Conservation (phyloP, 2,329 filamentous ascomycete species). For the Teratosphaeria viscida region DNA sequence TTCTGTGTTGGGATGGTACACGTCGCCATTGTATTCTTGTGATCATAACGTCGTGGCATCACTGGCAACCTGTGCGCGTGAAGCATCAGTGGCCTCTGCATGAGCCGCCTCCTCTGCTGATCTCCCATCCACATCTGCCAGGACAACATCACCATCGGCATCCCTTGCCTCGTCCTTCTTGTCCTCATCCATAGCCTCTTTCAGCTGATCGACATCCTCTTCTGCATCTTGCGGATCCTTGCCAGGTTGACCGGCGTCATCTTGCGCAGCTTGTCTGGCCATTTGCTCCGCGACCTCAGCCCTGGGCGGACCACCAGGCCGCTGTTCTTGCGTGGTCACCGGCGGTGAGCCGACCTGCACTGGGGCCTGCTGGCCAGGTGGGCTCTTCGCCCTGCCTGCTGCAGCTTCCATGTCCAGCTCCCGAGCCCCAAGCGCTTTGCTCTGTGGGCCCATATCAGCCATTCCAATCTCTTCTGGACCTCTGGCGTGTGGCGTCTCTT, state of each 20-base stretch:
- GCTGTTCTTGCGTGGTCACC: background rate
- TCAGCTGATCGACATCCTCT: conserved; percentile 7
- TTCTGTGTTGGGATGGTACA: background rate
- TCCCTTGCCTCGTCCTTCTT: conserved; percentile 12
- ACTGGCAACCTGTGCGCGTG: background rate
- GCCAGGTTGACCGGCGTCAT: conserved; percentile 8
- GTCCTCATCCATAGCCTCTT: conserved; percentile 10
- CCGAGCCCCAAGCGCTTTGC: conserved; percentile 23
- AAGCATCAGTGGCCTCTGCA: conserved; percentile 1
- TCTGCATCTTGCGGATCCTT: conserved; percentile 10
- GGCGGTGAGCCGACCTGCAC: background rate
- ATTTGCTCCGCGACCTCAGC: conserved; percentile 10
- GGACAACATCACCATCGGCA: conserved; percentile 20
- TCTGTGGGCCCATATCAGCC: conserved; percentile 73
- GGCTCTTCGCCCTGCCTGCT: conserved; percentile 25
- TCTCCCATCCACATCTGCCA: conserved; percentile 20
- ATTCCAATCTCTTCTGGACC: conserved; percentile 79
- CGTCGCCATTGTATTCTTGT: background rate
- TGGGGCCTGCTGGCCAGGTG: conserved; percentile 5
- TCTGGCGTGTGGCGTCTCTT: conserved; percentile 63
- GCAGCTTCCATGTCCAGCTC: conserved; percentile 32
- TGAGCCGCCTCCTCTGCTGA: conserved; percentile 3
- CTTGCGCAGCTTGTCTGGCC: conserved; percentile 4
- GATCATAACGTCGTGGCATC: background rate
- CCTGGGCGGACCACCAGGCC: conserved; percentile 4